Percentiles rank a stretch among this genome's conserved stretches.
These are phyloP conservation scores for Pyrenochaeta sp. DNA, from an alignment of 2,329 filamentous ascomycete genomes.

Conservation along the genomic window DNA sequence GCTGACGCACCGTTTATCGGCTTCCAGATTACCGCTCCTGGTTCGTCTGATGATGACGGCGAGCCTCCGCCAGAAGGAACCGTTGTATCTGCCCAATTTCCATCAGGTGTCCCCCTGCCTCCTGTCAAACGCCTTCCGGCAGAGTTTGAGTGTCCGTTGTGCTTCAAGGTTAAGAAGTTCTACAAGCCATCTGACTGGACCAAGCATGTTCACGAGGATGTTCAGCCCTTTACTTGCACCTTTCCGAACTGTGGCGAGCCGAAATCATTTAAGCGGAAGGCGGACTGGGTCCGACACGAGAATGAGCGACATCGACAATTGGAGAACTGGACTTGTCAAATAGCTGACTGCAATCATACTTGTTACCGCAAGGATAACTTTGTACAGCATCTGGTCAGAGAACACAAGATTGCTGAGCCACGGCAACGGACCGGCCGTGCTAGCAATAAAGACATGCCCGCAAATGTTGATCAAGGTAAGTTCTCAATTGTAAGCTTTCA, in stretches of 20 bases:
- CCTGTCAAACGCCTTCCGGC: constrained; percentile 80
- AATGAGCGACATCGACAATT: constrained; percentile 89
- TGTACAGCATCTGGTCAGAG: constrained; percentile 87
- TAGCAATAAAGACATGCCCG: constrained; percentile 46
- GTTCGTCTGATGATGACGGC: constrained; percentile 70
- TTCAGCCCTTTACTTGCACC: constrained; percentile 92
- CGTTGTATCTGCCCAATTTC: constrained; percentile 78
- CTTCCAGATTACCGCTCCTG: constrained; percentile 64
- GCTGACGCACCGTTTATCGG: constrained; percentile 64
- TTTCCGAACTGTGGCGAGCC: constrained; percentile 83
- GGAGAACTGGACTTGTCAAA: constrained; percentile 89
- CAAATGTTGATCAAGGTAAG: constrained; percentile 37
- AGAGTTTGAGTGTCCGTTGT: constrained; percentile 88
- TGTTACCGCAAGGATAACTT: constrained; percentile 94
- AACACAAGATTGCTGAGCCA: constrained; percentile 87
- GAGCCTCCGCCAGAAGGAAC: constrained; percentile 72
- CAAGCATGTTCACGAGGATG: constrained; percentile 93
- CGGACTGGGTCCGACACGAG: constrained; percentile 94
- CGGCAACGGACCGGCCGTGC: constrained; percentile 72
- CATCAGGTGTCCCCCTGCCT: constrained; percentile 80
- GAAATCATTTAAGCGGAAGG: constrained; percentile 94
- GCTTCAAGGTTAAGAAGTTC: constrained; percentile 85
- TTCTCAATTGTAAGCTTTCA: neutral
- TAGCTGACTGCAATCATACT: constrained; percentile 79
- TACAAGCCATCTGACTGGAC: constrained; percentile 96